Conservation (phyloP, 768 basidiomycete species). For the Kockovaella imperatae region DNA sequence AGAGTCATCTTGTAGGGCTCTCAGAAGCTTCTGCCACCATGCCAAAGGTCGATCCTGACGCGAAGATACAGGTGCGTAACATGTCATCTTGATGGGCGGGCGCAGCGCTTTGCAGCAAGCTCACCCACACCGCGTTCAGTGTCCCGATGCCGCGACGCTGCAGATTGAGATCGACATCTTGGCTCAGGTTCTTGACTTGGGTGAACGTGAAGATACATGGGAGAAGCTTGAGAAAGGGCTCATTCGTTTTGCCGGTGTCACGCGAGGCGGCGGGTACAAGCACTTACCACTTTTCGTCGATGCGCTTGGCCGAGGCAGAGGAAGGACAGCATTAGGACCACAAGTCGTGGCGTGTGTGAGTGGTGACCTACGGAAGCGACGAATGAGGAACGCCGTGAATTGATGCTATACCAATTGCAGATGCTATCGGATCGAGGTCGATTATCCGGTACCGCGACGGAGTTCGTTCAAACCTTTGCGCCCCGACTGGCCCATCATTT, state of each 20-base stretch:
- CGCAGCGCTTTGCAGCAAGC: no score
- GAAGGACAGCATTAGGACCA: slow-evolving; percentile 36
- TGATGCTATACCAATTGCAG: slow-evolving; percentile 7
- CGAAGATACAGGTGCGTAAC: slow-evolving; percentile 34
- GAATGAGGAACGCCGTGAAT: not conserved
- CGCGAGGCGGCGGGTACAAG: slow-evolving; percentile 45
- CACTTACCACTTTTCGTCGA: slow-evolving; percentile 32
- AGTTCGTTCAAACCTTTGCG: slow-evolving; percentile 44
- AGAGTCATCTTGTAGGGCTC: not conserved
- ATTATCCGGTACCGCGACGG: slow-evolving; percentile 40
- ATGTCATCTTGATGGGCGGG: no score
- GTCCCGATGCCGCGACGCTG: slow-evolving; percentile 38
- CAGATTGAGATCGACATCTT: slow-evolving; percentile 41
- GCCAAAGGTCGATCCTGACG: slow-evolving; percentile 30
- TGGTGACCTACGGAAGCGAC: not conserved
- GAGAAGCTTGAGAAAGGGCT: slow-evolving; percentile 47
- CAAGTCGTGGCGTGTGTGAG: slow-evolving; percentile 40
- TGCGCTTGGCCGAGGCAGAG: slow-evolving; percentile 39
- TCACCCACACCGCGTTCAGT: no score
- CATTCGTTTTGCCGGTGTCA: slow-evolving; percentile 46
- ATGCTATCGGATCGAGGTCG: slow-evolving; percentile 43
- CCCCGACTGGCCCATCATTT: slow-evolving; percentile 44
- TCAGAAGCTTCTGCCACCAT: slow-evolving; percentile 5
- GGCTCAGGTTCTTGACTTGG: slow-evolving; percentile 28
- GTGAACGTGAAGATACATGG: slow-evolving; percentile 48